Conservation (phyloP, 306 rosid species). For the Prinsepia uniflora region DNA sequence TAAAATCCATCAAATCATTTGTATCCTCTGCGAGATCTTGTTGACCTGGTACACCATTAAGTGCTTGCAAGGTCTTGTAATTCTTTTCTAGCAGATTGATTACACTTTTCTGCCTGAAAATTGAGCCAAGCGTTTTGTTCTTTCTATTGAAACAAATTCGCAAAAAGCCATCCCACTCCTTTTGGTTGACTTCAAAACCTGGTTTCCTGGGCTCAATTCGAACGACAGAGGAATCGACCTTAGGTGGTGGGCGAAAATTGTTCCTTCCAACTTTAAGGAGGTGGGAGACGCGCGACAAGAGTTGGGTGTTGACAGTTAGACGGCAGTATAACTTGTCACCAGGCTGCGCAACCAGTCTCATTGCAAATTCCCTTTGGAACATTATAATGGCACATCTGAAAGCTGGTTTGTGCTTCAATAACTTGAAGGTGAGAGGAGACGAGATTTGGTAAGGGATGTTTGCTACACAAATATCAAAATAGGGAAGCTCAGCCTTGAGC, state of each 20-base stretch:
- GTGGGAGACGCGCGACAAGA: slow-evolving; percentile 73
- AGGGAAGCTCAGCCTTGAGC: slow-evolving; percentile 79
- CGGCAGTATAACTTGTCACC: slow-evolving; percentile 93
- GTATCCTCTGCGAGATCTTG: slow-evolving; percentile 36
- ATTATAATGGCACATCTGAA: slow-evolving; percentile 90
- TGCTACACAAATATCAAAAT: slow-evolving; percentile 88
- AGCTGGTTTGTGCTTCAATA: slow-evolving; percentile 66
- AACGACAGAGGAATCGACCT: slow-evolving; percentile 89
- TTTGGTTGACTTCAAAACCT: slow-evolving; percentile 61
- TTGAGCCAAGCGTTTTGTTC: slow-evolving; percentile 91
- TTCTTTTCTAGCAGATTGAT: slow-evolving; percentile 74
- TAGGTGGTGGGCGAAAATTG: slow-evolving; percentile 89
- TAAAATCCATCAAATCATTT: slow-evolving; percentile 31
- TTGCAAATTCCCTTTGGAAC: slow-evolving; percentile 93
- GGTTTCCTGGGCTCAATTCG: slow-evolving; percentile 87
- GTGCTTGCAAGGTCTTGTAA: slow-evolving; percentile 62
- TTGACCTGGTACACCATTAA: slow-evolving; percentile 42
- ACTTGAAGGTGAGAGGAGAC: slow-evolving; percentile 94
- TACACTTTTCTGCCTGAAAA: slow-evolving; percentile 81
- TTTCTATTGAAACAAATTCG: slow-evolving; percentile 77
- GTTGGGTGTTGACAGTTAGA: slow-evolving; percentile 81
- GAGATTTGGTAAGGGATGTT: slow-evolving; percentile 95
- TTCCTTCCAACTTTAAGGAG: slow-evolving; percentile 92
- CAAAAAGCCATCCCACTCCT: slow-evolving; percentile 93
- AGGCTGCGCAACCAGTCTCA: slow-evolving; percentile 93